Percentiles rank a stretch among this genome's conserved stretches.
phyloP scores from a whole-genome alignment of 441 rosid genomes.

The Erodium texanum region DNA sequence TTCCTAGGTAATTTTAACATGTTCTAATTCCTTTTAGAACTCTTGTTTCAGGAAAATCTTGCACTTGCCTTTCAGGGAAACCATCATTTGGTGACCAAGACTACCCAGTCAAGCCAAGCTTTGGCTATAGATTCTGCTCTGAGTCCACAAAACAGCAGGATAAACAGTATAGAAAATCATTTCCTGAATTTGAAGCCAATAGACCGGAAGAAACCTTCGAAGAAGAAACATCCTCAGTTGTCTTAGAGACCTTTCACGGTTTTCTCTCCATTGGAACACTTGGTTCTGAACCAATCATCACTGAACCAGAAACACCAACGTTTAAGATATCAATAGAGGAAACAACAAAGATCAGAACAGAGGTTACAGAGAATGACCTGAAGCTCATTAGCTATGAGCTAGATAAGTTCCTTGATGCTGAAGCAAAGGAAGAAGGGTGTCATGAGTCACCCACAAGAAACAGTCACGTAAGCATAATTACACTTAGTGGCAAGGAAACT shows the following conservation, averaged over 20 bases:
- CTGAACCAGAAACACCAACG: slow-evolving; percentile 61
- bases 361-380: slow-evolving; percentile 55
- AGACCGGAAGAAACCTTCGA: slow-evolving; percentile 21
- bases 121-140: slow-evolving; percentile 32
- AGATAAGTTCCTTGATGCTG: slow-evolving; percentile 75
- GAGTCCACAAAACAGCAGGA: slow-evolving; percentile 25
- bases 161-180: slow-evolving; percentile 34
- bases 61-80: slow-evolving; percentile 45
- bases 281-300: slow-evolving; percentile 45
- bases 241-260: slow-evolving; percentile 61
- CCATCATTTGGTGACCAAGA: slow-evolving; percentile 42
- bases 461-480: slow-evolving; percentile 52
- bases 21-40: slow-evolving; percentile 18
- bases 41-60: slow-evolving; percentile 46
- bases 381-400: slow-evolving; percentile 51
- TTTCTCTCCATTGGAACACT: slow-evolving; percentile 85
- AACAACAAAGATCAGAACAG: slow-evolving; percentile 29
- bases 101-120: slow-evolving; percentile 28
- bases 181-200: slow-evolving; percentile 27
- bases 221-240: slow-evolving; percentile 29
- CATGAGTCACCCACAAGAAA: slow-evolving; percentile 52
- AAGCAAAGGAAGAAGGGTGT: slow-evolving; percentile 52
- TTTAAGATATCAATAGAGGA: slow-evolving; percentile 45
- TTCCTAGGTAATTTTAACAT: slow-evolving; percentile 6
- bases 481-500: slow-evolving; percentile 42